Evolutionary conservation across 2,329 filamentous ascomycete genomes (phyloP).

Genomic region (Hansfordia pulvinata): DNA sequence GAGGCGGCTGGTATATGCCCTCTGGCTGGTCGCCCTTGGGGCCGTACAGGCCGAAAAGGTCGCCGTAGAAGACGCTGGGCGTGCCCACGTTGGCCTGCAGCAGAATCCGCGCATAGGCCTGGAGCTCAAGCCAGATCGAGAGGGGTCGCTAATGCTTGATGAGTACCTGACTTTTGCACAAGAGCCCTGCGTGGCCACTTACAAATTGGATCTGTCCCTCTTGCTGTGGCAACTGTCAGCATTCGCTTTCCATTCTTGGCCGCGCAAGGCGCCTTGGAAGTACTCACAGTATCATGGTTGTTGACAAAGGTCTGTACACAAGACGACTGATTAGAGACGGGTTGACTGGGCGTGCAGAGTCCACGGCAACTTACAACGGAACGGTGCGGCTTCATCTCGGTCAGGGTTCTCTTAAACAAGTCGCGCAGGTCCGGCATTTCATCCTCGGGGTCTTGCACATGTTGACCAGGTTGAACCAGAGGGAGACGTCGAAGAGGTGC

Average conservation of each 20-base stretch:
- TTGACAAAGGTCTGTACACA: constrained; percentile 59
- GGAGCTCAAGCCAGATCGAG: constrained; percentile 57
- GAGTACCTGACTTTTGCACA: too few species aligned
- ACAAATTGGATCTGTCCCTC: too few species aligned
- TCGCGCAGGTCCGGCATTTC: constrained; percentile 45
- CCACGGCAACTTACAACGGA: too few species aligned
- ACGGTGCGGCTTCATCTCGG: constrained; percentile 22
- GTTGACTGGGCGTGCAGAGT: too few species aligned
- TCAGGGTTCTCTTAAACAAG: constrained; percentile 48
- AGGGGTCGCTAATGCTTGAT: constrained; percentile 36
- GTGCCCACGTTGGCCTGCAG: constrained; percentile 47
- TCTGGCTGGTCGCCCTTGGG: constrained; percentile 11
- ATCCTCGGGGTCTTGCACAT: too few species aligned
- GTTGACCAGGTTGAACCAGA: constrained; percentile 53
- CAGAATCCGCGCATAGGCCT: constrained; percentile 60
- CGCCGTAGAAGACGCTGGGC: constrained; percentile 59
- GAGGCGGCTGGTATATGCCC: neutral
- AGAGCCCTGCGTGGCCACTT: too few species aligned
- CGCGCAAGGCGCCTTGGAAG: too few species aligned
- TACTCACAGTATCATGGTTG: constrained; percentile 69
- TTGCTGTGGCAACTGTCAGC: too few species aligned
- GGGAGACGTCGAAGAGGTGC: constrained; percentile 51
- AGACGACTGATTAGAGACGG: too few species aligned
- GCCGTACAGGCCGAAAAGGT: constrained; percentile 48
- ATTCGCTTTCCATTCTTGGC: too few species aligned